Percentiles rank a stretch among this genome's conserved stretches.
phyloP scores from a whole-genome alignment of 495 filamentous ascomycete species.

The Monascus purpureus region DNA sequence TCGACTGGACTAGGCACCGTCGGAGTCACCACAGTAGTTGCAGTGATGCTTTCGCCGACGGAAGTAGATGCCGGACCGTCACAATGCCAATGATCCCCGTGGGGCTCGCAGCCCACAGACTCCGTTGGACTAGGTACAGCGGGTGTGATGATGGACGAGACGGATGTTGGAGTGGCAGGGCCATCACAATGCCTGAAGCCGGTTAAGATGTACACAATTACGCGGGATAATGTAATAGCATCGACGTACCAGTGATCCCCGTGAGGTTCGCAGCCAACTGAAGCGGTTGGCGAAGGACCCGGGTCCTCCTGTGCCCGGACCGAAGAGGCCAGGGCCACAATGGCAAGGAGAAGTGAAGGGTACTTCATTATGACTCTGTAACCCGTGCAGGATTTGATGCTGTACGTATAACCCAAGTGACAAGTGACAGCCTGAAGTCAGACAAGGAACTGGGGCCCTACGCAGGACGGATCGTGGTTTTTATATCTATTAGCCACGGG shows the following conservation, averaged over 20 bases:
- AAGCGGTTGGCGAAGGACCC: conserved; percentile 16
- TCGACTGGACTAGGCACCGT: conserved; percentile 12
- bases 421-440: too few relatives aligned
- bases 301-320: conserved; percentile 7
- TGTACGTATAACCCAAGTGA: too few relatives aligned
- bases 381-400: too few relatives aligned
- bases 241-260: conserved; percentile 16
- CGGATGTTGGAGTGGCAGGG: conserved; percentile 5
- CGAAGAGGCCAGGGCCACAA: conserved; percentile 8
- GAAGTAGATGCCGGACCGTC: neutral
- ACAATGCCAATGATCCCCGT: conserved; percentile 17
- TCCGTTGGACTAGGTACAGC: conserved; percentile 1
- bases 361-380: conserved; percentile 7
- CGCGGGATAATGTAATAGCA: neutral
- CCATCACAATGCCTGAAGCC: conserved; percentile 10
- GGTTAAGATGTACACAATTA: neutral
- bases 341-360: conserved; percentile 7
- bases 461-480: too few relatives aligned
- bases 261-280: conserved; percentile 18
- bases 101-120: conserved; percentile 12
- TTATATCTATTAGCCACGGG: too few relatives aligned
- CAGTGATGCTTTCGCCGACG: neutral
- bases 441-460: too few relatives aligned
- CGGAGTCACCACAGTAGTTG: too few relatives aligned
- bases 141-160: neutral